Percentiles rank a stretch among this genome's conserved stretches.
Conservation (phyloP, 2,329 filamentous ascomycete genomes). For the Arthrobotrys pseudoclavata region DNA sequence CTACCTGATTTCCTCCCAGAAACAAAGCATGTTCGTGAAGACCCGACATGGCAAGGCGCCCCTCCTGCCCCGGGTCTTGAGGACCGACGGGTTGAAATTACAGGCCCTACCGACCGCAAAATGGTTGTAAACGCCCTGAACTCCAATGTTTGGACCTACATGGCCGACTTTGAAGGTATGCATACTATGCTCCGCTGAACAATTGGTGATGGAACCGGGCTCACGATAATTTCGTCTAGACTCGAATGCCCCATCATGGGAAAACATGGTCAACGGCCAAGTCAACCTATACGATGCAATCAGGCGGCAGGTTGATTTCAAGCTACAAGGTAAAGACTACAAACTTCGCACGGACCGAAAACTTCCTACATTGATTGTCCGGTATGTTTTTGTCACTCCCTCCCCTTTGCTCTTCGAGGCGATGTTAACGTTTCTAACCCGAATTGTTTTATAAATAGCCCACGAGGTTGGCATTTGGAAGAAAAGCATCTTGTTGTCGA, state of each 20-base stretch:
- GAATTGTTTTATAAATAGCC: constrained; percentile 65
- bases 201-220: background rate
- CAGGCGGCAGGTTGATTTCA: constrained; percentile 94
- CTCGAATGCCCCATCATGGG: constrained; percentile 95
- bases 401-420: background rate
- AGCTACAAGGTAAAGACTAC: constrained; percentile 94
- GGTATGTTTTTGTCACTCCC: constrained; percentile 65
- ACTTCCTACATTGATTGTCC: constrained; percentile 90
- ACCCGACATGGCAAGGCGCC: constrained; percentile 92
- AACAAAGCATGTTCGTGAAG: constrained; percentile 94
- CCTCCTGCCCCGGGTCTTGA: constrained; percentile 90
- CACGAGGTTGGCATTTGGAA: constrained; percentile 96
- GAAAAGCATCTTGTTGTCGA: constrained; percentile 98
- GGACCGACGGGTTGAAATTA: constrained; percentile 96
- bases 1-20: constrained; percentile 95
- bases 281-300: constrained; percentile 98
- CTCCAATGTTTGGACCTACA: constrained; percentile 97
- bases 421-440: background rate
- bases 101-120: constrained; percentile 95
- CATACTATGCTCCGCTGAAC: background rate
- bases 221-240: constrained; percentile 71
- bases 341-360: constrained; percentile 92
- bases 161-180: constrained; percentile 97
- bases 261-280: constrained; percentile 99
- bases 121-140: constrained; percentile 99